These are phyloP conservation scores for Cymbopogon citratus DNA, from an alignment of 176 grass and related monocot genomes.

Conservation along the genomic window DNA sequence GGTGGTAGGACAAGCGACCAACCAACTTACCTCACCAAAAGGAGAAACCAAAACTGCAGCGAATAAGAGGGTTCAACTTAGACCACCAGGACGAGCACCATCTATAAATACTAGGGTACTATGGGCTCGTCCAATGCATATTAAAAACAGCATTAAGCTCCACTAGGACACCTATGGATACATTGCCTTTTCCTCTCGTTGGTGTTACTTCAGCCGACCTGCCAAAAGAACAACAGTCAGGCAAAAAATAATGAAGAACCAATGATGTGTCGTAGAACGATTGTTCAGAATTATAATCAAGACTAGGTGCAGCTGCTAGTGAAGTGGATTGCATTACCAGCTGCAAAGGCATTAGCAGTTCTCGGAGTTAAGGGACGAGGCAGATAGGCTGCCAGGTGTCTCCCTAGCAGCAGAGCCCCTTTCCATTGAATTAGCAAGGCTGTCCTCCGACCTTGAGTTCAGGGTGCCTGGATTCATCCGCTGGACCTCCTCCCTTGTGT, in stretches of 20 bases:
- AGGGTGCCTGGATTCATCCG: conserved; percentile 76
- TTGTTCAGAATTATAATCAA: background rate
- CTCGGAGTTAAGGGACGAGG: conserved; percentile 48
- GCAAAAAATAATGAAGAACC: background rate
- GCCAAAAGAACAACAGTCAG: conserved; percentile 3
- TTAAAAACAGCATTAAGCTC: conserved; percentile 14
- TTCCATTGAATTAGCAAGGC: conserved; percentile 45
- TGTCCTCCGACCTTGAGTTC: conserved; percentile 55
- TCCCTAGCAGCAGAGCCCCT: conserved; percentile 39
- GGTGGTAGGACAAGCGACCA: conserved; percentile 14
- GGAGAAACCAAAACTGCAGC: conserved; percentile 50
- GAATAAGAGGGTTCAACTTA: conserved; percentile 32
- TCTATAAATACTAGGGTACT: conserved; percentile 41
- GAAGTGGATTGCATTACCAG: background rate
- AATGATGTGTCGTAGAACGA: no score
- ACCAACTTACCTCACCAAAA: conserved; percentile 35
- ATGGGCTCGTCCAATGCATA: conserved; percentile 42
- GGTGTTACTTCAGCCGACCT: conserved; percentile 35
- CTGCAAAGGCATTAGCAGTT: conserved; percentile 42
- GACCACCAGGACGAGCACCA: conserved; percentile 30
- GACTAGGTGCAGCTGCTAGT: background rate
- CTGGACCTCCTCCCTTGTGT: conserved; percentile 79
- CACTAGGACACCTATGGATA: conserved; percentile 21
- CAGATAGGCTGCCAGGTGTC: conserved; percentile 27
- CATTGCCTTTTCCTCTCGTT: conserved; percentile 10